These are phyloP conservation scores for Biscogniauxia sp. DNA, from an alignment of 2,329 filamentous ascomycete species.

Conservation along the genomic window DNA sequence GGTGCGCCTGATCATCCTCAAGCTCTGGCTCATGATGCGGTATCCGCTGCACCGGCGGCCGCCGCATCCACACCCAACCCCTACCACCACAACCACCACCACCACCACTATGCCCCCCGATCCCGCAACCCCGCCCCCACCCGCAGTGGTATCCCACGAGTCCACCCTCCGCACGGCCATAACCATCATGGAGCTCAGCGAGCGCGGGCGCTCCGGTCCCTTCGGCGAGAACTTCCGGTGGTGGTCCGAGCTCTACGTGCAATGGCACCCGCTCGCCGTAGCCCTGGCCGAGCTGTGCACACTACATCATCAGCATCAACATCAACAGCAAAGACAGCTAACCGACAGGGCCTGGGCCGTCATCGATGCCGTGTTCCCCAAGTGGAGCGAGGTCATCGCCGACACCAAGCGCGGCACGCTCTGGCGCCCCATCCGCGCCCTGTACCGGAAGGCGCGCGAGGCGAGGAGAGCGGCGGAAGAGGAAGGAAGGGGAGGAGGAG, in stretches of 20 bases:
- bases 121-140: neutral
- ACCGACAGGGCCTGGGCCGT: constrained; percentile 43
- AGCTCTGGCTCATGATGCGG: constrained; percentile 45
- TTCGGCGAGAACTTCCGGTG: constrained; percentile 42
- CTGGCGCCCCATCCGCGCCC: constrained; percentile 53
- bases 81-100: constrained; percentile 1
- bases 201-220: constrained; percentile 31
- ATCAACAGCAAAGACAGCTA: neutral
- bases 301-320: constrained; percentile 12
- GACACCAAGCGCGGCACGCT: constrained; percentile 49
- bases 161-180: constrained; percentile 47
- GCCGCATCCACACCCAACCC: constrained; percentile 4
- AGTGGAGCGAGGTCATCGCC: constrained; percentile 45
- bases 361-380: constrained; percentile 44
- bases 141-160: constrained; percentile 29
- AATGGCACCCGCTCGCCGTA: constrained; percentile 55
- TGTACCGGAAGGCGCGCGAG: constrained; percentile 48
- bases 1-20: constrained; percentile 43
- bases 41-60: constrained; percentile 39
- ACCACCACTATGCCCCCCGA: neutral
- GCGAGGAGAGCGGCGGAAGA: constrained; percentile 33
- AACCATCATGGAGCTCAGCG: constrained; percentile 43
- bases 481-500: constrained; percentile 6
- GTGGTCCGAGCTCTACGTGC: constrained; percentile 50
- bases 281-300: constrained; percentile 51